phyloP scores from a whole-genome alignment of 768 basidiomycete genomes.

The Lentinula sp. region DNA sequence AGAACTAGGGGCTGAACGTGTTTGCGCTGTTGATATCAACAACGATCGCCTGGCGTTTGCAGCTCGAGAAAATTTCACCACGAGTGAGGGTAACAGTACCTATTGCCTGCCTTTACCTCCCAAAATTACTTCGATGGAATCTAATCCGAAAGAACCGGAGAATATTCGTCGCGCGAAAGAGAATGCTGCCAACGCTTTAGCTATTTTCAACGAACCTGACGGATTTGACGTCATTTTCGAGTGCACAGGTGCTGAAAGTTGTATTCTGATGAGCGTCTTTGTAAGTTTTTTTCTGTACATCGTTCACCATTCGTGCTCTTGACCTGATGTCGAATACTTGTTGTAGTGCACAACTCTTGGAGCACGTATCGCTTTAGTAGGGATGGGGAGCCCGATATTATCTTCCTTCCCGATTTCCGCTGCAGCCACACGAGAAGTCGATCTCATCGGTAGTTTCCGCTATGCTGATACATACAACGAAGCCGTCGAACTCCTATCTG shows the following conservation, averaged over 20 bases:
- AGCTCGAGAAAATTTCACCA: conserved; percentile 49
- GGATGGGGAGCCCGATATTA: conserved; percentile 88
- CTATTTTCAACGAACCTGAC: conserved; percentile 52
- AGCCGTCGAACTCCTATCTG: conserved; percentile 67
- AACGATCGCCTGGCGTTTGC: conserved; percentile 76
- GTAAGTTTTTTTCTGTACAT: conserved; percentile 41
- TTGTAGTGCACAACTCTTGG: conserved; percentile 73
- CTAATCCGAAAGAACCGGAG: conserved; percentile 42
- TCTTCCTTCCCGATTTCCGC: conserved; percentile 70
- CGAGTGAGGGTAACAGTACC: conserved; percentile 54
- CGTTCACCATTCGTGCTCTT: not conserved
- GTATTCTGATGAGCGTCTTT: conserved; percentile 86
- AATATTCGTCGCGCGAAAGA: conserved; percentile 58
- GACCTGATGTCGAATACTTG: conserved; percentile 8
- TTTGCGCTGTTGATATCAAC: conserved; percentile 86
- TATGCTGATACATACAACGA: conserved; percentile 87
- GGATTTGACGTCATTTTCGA: conserved; percentile 95
- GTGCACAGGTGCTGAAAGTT: conserved; percentile 90
- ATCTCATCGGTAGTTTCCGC: conserved; percentile 88
- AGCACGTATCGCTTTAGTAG: conserved; percentile 89
- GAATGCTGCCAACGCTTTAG: conserved; percentile 42
- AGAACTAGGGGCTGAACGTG: conserved; percentile 59
- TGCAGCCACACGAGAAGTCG: conserved; percentile 85
- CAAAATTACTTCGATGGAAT: conserved; percentile 13
- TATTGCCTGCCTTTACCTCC: conserved; percentile 43